A percentile compares a stretch with the other conserved stretches of the same genome.
Evolutionary conservation across 2,329 filamentous ascomycete species (phyloP).

Genomic region (Microdochium trichocladiopsis): DNA sequence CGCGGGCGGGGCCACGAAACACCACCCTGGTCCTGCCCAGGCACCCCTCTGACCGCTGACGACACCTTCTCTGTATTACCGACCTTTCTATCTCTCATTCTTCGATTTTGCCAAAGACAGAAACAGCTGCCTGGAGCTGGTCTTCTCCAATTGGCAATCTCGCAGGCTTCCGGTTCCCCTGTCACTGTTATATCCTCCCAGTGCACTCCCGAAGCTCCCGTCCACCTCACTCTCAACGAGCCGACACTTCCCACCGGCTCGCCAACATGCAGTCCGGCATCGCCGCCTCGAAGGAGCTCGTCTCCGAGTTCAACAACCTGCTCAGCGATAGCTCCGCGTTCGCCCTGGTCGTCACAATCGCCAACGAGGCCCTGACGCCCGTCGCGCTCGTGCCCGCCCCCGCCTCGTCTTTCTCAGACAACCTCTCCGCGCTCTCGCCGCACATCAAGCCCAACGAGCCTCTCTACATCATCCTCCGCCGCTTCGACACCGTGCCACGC

Average conservation of each 20-base stretch:
- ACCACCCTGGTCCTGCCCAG: neutral
- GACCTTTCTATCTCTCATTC: no score
- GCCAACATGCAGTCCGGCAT: conserved; percentile 4
- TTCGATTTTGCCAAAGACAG: no score
- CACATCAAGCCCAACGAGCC: conserved; percentile 61
- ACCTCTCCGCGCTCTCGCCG: conserved; percentile 54
- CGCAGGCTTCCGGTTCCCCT: no score
- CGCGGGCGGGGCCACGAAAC: neutral
- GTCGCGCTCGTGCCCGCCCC: conserved; percentile 45
- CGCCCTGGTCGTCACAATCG: conserved; percentile 65
- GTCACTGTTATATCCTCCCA: no score
- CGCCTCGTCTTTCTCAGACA: conserved; percentile 51
- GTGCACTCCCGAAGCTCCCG: no score
- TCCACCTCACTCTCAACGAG: no score
- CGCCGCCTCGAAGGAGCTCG: conserved; percentile 70
- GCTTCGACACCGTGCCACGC: conserved; percentile 47
- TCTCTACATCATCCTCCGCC: conserved; percentile 69
- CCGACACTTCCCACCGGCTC: no score
- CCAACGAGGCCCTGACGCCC: conserved; percentile 61
- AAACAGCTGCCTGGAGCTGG: neutral
- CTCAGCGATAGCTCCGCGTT: conserved; percentile 55
- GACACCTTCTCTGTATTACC: neutral
- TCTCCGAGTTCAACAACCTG: conserved; percentile 64
- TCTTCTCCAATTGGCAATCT: no score
- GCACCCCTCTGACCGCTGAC: neutral